Evolutionary conservation across 2,329 filamentous ascomycete genomes (phyloP).

Genomic region (Fusarium odoratissimum): DNA sequence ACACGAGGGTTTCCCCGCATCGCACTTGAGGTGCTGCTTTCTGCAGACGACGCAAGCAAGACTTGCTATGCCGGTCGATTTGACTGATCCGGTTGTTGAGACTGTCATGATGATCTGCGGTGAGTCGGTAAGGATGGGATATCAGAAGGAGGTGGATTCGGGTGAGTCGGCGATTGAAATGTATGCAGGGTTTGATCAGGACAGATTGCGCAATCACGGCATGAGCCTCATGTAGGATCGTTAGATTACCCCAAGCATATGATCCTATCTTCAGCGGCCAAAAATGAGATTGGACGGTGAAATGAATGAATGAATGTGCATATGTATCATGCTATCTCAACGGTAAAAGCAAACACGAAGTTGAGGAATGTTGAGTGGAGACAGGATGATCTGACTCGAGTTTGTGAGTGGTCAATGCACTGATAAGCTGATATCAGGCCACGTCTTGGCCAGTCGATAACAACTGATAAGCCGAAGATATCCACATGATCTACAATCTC

Average conservation of each 20-base stretch:
- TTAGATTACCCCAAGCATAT: background rate
- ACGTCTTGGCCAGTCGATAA: background rate
- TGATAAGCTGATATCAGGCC: conserved; percentile 2
- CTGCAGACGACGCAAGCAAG: conserved; percentile 39
- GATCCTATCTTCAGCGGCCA: background rate
- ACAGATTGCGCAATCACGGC: background rate
- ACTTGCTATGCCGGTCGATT: conserved; percentile 19
- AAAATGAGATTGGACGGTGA: fast-evolving
- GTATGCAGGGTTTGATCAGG: background rate
- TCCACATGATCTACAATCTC: background rate
- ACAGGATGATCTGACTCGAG: background rate
- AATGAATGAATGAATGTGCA: background rate
- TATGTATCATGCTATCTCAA: conserved; percentile 11
- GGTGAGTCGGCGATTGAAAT: conserved; percentile 26
- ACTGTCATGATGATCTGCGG: conserved; percentile 17
- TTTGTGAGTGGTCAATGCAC: background rate
- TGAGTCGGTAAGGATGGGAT: background rate
- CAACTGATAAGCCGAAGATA: background rate
- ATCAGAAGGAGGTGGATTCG: background rate
- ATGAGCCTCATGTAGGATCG: background rate
- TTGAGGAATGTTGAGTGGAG: conserved; percentile 1
- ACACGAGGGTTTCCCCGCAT: conserved; percentile 36
- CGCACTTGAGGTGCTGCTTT: conserved; percentile 42
- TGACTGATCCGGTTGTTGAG: conserved; percentile 12
- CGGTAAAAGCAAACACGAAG: background rate